Evolutionary conservation across 371 early-diverging fungal species (phyloP), one percentile per base, ranked within the genome.

Genomic region (Mortierella sp.): DNA sequence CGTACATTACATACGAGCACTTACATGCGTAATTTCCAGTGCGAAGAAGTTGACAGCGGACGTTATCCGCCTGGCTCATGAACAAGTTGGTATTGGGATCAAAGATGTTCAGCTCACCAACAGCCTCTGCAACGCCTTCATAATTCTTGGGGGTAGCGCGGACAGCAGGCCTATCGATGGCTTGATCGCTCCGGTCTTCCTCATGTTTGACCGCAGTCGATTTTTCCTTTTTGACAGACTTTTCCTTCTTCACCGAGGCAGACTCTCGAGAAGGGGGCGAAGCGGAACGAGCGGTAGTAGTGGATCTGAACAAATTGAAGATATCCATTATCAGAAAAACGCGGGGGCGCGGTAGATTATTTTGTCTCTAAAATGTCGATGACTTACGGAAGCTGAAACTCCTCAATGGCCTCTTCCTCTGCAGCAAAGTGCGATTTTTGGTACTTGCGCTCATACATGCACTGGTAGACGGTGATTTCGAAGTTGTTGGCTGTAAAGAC

Each of bases 401-500:
- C 78, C 47, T 76, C 71, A 27, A 91, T 56, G 37, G 89, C 90
- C 14, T 83, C 82, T n/a, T 89, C 90, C 3, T 80, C 57, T 0
- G 87, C 89, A 11, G 86, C 80, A 17, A 81, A 69, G 59, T 85
- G 85, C 14, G 81, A 57, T 43, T 80, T 76, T 41, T 73, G 58
- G 31, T 79, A 59, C 60, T 82, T 80, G 48, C 89, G 85, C 65
- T 92, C 90, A 75, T 84, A 93, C 82, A 89, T 88, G 67, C 92
- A 93, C 43, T 85, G 78, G 48, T 87, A 89, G 12, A 87, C 66
- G 4, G 87, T 81, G 43, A 72, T 54, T 52, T 91, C 91, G 64
- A 94, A 89, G 27, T 84, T 66, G 26, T 80, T 79, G 19, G 81
- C 57, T 23, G 82, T 80, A 14, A 79, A 65, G 1, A 55, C 72